These are phyloP conservation scores for Ophiostoma ips DNA, from an alignment of 2,329 filamentous ascomycete species.

Conservation along the genomic window DNA sequence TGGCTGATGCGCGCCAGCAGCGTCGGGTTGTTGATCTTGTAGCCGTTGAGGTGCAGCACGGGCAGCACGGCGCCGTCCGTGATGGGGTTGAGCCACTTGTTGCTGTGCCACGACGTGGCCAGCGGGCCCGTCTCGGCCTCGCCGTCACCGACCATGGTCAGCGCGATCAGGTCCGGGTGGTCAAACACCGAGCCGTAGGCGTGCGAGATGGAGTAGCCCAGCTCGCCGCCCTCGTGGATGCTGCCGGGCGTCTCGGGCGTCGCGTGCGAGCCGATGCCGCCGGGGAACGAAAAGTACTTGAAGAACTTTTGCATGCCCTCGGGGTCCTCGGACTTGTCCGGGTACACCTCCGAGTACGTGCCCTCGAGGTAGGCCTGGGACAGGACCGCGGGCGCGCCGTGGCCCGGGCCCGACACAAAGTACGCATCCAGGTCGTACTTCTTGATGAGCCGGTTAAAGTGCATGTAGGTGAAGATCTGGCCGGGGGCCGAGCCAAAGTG, in stretches of 20 bases:
- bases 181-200: slow-evolving; percentile 68
- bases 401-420: slow-evolving; percentile 64
- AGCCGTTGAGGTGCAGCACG: slow-evolving; percentile 66
- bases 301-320: slow-evolving; percentile 63
- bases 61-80: slow-evolving; percentile 66
- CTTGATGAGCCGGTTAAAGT: slow-evolving; percentile 71
- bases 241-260: slow-evolving; percentile 67
- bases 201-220: slow-evolving; percentile 70
- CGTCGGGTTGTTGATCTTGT: slow-evolving; percentile 75
- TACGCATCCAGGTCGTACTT: slow-evolving; percentile 62
- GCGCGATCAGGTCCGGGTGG: slow-evolving; percentile 56
- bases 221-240: slow-evolving; percentile 66
- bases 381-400: slow-evolving; percentile 62
- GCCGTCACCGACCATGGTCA: slow-evolving; percentile 69
- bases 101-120: slow-evolving; percentile 70
- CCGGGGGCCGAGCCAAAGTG: slow-evolving; percentile 73
- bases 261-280: slow-evolving; percentile 63
- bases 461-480: slow-evolving; percentile 69
- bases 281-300: slow-evolving; percentile 72
- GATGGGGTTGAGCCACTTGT: slow-evolving; percentile 69
- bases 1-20: slow-evolving; percentile 60
- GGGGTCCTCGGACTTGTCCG: slow-evolving; percentile 53
- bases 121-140: slow-evolving; percentile 71
- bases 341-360: slow-evolving; percentile 64
- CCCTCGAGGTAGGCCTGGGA: slow-evolving; percentile 68